Evolutionary conservation across 495 filamentous ascomycete genomes (phyloP).

Genomic region (Penicillium maclennaniae): DNA sequence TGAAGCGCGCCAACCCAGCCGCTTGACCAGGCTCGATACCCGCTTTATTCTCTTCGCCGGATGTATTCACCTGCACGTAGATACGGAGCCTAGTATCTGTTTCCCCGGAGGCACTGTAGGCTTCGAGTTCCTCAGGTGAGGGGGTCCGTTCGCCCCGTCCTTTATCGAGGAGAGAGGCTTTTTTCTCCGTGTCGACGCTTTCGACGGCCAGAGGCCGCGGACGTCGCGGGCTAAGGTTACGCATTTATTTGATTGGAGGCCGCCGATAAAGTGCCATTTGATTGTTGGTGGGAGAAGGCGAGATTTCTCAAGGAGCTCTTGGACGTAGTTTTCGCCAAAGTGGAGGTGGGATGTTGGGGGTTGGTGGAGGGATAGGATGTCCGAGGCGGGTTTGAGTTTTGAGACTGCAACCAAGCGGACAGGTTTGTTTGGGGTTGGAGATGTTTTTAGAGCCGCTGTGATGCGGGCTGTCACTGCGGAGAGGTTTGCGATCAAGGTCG

Average conservation of each 20-base stretch:
- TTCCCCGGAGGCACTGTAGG: neutral
- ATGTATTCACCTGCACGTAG: slow-evolving; percentile 93
- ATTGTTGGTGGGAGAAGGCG: slow-evolving; percentile 72
- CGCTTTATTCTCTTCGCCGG: slow-evolving; percentile 79
- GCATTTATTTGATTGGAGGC: slow-evolving; percentile 89
- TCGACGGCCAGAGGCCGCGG: slow-evolving; percentile 90
- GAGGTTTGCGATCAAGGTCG: slow-evolving; percentile 39
- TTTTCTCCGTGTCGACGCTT: slow-evolving; percentile 82
- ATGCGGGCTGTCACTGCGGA: slow-evolving; percentile 33
- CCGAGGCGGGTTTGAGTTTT: slow-evolving; percentile 86
- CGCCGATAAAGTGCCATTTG: slow-evolving; percentile 95
- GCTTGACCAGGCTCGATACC: slow-evolving; percentile 64
- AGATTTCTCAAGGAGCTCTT: slow-evolving; percentile 87
- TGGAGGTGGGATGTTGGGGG: slow-evolving; percentile 59
- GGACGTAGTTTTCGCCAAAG: slow-evolving; percentile 96
- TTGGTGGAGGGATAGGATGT: slow-evolving; percentile 78
- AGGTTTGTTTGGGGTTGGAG: slow-evolving; percentile 20
- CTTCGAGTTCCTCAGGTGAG: slow-evolving; percentile 9
- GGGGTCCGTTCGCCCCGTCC: slow-evolving; percentile 55
- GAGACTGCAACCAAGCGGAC: slow-evolving; percentile 87
- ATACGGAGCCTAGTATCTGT: slow-evolving; percentile 52
- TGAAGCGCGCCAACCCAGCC: slow-evolving; percentile 58
- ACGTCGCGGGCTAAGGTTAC: slow-evolving; percentile 76
- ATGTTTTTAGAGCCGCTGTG: slow-evolving; percentile 23
- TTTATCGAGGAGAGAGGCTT: slow-evolving; percentile 76